Evolutionary conservation across 1,284 basidiomycete species (phyloP).

Genomic region (Melampsora larici-populina): DNA sequence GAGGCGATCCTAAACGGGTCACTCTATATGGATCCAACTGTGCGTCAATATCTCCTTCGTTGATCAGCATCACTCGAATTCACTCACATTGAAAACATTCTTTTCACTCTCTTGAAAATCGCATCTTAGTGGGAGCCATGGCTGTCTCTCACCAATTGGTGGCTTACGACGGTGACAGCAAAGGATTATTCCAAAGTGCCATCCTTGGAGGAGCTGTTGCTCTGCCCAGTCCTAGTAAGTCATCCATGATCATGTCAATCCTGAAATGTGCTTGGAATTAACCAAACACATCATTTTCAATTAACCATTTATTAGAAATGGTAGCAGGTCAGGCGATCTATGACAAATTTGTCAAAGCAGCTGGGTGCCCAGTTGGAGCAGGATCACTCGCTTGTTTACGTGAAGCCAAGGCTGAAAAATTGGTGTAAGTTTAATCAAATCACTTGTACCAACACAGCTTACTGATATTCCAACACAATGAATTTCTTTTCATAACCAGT

Average conservation of each 20-base stretch:
- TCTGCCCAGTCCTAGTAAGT: not conserved
- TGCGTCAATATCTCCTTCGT: not conserved
- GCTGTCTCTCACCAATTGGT: not conserved
- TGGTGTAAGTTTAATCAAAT: not conserved
- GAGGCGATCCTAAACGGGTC: not conserved
- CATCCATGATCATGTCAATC: not conserved
- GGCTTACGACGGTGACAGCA: not conserved
- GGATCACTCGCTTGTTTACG: not conserved
- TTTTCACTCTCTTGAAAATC: not conserved
- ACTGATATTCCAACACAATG: not conserved
- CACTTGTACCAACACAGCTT: too few species aligned
- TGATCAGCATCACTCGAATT: not conserved
- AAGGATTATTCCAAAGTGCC: not conserved
- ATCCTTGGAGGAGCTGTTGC: too few species aligned
- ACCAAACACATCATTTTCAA: not conserved
- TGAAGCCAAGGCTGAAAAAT: not conserved
- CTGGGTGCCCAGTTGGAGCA: not conserved
- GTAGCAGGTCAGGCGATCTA: not conserved
- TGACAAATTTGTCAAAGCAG: slow-evolving; percentile 3
- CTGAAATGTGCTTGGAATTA: not conserved
- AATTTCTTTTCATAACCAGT: not conserved
- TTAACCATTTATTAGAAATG: not conserved
- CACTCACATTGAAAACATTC: not conserved
- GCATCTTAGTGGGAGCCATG: not conserved
- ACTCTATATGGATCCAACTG: not conserved